Percentiles rank a stretch among this genome's conserved stretches.
phyloP scores from a whole-genome alignment of 306 rosid genomes.

The Malus sylvestris region DNA sequence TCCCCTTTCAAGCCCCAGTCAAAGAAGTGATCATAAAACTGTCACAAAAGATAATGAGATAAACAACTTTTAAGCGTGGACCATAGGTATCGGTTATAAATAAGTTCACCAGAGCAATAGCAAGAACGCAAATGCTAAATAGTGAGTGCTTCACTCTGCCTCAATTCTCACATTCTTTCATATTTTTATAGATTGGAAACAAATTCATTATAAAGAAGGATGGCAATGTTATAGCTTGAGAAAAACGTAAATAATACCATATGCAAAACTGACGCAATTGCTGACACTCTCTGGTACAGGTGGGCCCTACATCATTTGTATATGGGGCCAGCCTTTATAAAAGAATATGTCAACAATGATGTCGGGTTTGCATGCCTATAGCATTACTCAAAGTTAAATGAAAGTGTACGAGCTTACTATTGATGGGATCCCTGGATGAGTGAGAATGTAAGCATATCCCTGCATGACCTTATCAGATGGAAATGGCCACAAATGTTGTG shows the following conservation, averaged over 20 bases:
- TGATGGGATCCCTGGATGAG: conserved; percentile 59
- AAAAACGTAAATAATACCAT: neutral
- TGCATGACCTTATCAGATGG: conserved; percentile 65
- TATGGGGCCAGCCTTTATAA: no score
- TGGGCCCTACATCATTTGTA: no score
- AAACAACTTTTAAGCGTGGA: neutral
- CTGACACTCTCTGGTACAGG: no score
- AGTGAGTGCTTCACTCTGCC: neutral
- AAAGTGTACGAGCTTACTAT: conserved; percentile 29
- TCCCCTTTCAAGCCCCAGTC: conserved; percentile 63
- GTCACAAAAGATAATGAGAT: neutral
- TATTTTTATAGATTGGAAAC: neutral
- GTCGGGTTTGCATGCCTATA: no score
- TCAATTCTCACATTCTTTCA: neutral
- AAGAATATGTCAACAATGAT: no score
- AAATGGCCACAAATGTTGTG: conserved; percentile 46
- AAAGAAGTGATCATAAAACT: conserved; percentile 67
- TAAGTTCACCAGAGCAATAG: neutral
- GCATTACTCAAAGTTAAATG: no score
- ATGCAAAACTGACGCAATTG: no score
- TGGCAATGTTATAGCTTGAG: neutral
- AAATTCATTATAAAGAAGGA: neutral
- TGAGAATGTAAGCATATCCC: conserved; percentile 72
- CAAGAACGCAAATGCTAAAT: neutral
- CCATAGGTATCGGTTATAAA: neutral